Base-by-base conservation (phyloP, 495 filamentous ascomycete species). In the Collariella sp. region DNA sequence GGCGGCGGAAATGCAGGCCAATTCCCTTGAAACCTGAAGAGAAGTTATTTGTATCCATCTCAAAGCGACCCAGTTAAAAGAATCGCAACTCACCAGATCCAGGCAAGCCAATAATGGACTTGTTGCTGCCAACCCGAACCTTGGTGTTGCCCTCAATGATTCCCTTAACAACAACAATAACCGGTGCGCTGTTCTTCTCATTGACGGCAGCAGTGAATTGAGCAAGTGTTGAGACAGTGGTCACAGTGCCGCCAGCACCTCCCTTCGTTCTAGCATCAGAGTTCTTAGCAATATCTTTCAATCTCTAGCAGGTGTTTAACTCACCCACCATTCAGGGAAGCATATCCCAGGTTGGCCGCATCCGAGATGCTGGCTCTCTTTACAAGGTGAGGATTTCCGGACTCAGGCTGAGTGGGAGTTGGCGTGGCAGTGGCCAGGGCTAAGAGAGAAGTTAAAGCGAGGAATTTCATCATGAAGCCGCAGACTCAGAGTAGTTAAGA, bases 141-240 rank as follows among this genome's bases (percentile, higher is more conserved):
- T 77, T 66, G 11, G 62, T 68, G 23, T 57, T 58, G 44, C 78
- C 61, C 3, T 59, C 69, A 60, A 84, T 76, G 0, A 69, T 55
- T 1, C 77, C 77, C 26, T 62, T 59, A 54, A 83, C 66, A 42
- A 76, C 50, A 20, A 83, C 70, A 24, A 83, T 73, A 53, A 72
- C 71, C 16, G 70, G 66, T 0, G 62, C 69, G 23, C 70, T 68
- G 22, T 57, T 62, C 51, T 67, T 67, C 50, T 72, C 70, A 1
- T 56, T 58, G 42, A 76, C 79, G 18, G 78, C 80, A 0, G 70
- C 61, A 1, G 72, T 72, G 60, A 83, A 77, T 24, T 70, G 67
- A 20, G 77, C 76, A 26, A 80, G 77, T 3, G 76, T 75, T 2
- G 78, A 78, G 45, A 84, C 83, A 9, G 78, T 82, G 11, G 76